These are phyloP conservation scores for Phtheirospermum japonicum DNA, from an alignment of 257 asterid species.

Conservation along the genomic window DNA sequence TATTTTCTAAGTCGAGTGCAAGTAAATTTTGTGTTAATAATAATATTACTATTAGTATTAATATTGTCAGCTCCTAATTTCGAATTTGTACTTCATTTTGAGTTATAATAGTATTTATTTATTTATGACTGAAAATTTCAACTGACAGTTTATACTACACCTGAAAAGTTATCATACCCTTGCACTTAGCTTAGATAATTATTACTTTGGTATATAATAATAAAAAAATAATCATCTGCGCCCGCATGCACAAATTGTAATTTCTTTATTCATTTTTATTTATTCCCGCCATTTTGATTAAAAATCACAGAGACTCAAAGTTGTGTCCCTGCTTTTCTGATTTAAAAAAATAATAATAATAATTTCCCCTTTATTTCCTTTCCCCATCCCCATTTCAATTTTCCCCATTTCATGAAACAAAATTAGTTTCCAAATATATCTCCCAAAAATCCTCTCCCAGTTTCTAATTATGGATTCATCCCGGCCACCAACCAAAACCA, in stretches of 20 bases:
- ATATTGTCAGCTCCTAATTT: too few relatives aligned
- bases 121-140: too few relatives aligned
- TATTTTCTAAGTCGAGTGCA: too few relatives aligned
- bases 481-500: slow-evolving; percentile 42
- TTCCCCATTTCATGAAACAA: not conserved
- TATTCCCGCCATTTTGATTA: slow-evolving; percentile 45
- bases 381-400: not conserved
- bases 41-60: too few relatives aligned
- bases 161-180: not conserved
- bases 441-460: not conserved
- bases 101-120: too few relatives aligned
- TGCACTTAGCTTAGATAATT: too few relatives aligned
- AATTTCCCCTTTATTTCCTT: not conserved
- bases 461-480: slow-evolving; percentile 53
- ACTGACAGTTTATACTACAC: slow-evolving; percentile 2
- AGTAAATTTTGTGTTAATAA: too few relatives aligned
- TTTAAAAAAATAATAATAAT: too few relatives aligned
- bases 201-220: too few relatives aligned
- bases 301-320: too few relatives aligned
- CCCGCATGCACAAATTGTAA: slow-evolving; percentile 30
- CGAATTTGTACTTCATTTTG: too few relatives aligned
- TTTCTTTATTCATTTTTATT: slow-evolving; percentile 3
- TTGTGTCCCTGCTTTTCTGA: slow-evolving; percentile 19
- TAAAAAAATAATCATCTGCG: slow-evolving; percentile 19
- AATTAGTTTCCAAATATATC: not conserved